phyloP scores from a whole-genome alignment of 2,329 filamentous ascomycete species.

The Monosporascus sp. region DNA sequence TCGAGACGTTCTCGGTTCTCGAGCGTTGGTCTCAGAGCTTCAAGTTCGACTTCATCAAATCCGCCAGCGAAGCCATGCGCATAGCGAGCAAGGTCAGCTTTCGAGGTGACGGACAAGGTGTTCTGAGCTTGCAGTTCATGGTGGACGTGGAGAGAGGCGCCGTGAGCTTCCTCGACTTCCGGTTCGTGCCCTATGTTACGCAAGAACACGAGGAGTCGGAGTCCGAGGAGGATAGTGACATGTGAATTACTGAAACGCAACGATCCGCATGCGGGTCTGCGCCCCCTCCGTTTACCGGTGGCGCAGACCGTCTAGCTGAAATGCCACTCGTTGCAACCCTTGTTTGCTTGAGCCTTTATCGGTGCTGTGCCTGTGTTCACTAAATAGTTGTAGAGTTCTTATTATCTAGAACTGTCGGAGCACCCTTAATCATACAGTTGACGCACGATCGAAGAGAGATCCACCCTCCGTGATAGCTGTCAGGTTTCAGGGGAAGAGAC shows the following conservation, averaged over 20 bases:
- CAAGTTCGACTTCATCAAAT: constrained; percentile 81
- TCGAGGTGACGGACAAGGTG: constrained; percentile 79
- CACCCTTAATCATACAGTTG: too few species aligned
- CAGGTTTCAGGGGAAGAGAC: too few species aligned
- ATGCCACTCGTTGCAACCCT: too few species aligned
- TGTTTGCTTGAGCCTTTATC: too few species aligned
- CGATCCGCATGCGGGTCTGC: background rate
- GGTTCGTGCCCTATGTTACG: constrained; percentile 68
- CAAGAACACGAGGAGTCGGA: constrained; percentile 53
- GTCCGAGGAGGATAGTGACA: constrained; percentile 27
- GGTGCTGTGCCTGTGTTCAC: too few species aligned
- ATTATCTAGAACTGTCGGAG: too few species aligned
- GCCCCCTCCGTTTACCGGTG: too few species aligned
- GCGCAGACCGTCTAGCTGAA: too few species aligned
- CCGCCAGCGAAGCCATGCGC: constrained; percentile 86
- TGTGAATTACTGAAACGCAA: constrained; percentile 22
- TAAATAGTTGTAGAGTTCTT: too few species aligned
- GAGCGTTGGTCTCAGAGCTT: constrained; percentile 65
- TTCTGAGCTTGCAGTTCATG: constrained; percentile 94
- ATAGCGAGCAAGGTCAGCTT: constrained; percentile 89
- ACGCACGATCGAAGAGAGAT: too few species aligned
- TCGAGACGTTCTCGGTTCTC: constrained; percentile 68
- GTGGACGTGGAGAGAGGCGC: constrained; percentile 72
- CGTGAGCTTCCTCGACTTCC: constrained; percentile 74
- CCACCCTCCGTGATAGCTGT: too few species aligned